These are phyloP conservation scores for Monascus ruber DNA, from an alignment of 2,329 filamentous ascomycete species.

Conservation along the genomic window DNA sequence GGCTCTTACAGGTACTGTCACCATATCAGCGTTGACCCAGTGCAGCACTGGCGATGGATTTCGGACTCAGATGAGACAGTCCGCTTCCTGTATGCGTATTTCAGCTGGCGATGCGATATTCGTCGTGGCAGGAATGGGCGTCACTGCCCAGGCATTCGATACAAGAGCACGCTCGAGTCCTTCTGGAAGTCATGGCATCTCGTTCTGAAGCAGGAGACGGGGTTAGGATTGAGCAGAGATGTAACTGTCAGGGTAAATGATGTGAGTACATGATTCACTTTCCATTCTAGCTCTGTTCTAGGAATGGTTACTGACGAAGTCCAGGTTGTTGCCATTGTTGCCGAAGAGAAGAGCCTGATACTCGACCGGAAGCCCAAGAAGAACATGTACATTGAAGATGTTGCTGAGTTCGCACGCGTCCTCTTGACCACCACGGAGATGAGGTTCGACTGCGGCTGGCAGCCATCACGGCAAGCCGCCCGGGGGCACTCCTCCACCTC, in stretches of 20 bases:
- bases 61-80: too few species aligned
- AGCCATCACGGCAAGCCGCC: conserved; percentile 8
- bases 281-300: not conserved
- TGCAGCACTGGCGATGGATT: too few species aligned
- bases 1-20: too few species aligned
- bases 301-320: conserved; percentile 2
- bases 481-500: conserved; percentile 5
- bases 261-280: not conserved
- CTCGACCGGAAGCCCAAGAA: conserved; percentile 8
- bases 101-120: conserved; percentile 10
- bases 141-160: conserved; percentile 3
- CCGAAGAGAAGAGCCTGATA: too few species aligned
- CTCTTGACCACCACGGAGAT: conserved; percentile 7
- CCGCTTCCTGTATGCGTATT: conserved; percentile 10
- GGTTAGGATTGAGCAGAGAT: conserved; percentile 3
- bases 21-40: too few species aligned
- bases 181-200: conserved; percentile 4
- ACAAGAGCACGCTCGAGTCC: conserved; percentile 1
- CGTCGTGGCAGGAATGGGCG: conserved; percentile 9
- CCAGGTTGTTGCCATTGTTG: conserved; percentile 12
- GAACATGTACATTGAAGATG: conserved; percentile 11
- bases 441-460: conserved; percentile 6
- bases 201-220: conserved; percentile 4
- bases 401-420: conserved; percentile 7
- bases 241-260: not conserved